Evolutionary conservation across 805 yeast species (phyloP), one percentile per base, ranked within the genome.

Genomic region (Myxozyma kluyveri): DNA sequence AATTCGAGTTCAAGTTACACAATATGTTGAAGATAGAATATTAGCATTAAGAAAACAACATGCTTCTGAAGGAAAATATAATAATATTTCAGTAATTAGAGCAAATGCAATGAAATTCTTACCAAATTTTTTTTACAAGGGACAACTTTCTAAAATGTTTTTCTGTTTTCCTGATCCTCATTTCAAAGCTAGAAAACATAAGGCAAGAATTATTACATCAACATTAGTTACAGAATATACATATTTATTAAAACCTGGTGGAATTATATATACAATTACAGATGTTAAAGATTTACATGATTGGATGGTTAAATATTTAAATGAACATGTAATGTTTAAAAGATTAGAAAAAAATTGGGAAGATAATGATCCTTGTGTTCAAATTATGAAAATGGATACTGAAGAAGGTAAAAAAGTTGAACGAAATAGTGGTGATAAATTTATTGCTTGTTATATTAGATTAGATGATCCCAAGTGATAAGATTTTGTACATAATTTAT

Each of bases 141-240:
- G 82, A 4, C 58, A 61, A 45, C 49, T 62, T 27, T 80, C 84
- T 31, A 93, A 91, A 74, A 87, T 93, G 79, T 93, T 93, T 72
- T 93, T 93, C 74, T 93, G 99, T 69, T 93, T 93, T 78, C 99
- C 99, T n/a, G 99, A 93, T 70, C 99, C 99, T 5, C 99, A 93
- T 69, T 93, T 93, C 76, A 93, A 93, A 68, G 95, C 88, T 70
- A 78, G 98, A 66, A 93, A 93, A 67, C 99, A 93, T 72, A 93
- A 93, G 76, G 97, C 97, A 4, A 79, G 99, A 73, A 93, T 93
- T 65, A 80, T 93, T 60, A 90, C 99, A 49, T 48, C 82, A 60
- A 91, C 98, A 2, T 73, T 93, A 56, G 75, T 89, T 49, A 79
- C 91, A 26, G 99, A 93, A 69, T 93, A 93, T 67, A 98, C 99